A percentile compares a stretch with the other conserved stretches of the same genome.
These are phyloP conservation scores for Vaccinium vitisidaea DNA, from an alignment of 148 eudicot genomes.

Conservation along the genomic window DNA sequence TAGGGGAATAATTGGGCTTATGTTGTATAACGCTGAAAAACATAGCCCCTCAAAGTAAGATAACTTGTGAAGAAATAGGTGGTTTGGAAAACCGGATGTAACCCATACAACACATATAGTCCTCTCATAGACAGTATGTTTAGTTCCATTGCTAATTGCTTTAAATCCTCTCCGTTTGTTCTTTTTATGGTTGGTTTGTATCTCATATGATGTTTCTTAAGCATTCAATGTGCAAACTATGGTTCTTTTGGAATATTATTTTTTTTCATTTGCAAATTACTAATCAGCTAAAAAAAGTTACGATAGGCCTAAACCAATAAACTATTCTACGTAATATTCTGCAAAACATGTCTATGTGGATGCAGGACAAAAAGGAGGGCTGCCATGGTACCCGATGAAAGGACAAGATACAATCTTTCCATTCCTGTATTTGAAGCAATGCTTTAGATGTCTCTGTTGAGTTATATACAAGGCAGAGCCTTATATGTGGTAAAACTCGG, in stretches of 20 bases:
- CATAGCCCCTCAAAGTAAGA: neutral
- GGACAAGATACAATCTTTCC: neutral
- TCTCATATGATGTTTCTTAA: neutral
- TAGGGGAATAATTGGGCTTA: neutral
- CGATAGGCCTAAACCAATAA: neutral
- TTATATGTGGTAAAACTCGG: too few species aligned
- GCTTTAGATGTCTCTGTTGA: neutral
- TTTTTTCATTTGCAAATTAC: neutral
- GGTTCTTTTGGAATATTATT: neutral
- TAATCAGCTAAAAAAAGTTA: neutral
- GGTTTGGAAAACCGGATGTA: neutral
- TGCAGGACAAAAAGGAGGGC: neutral
- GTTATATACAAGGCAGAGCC: neutral
- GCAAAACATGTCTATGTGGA: neutral
- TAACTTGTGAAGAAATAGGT: neutral
- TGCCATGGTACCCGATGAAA: neutral
- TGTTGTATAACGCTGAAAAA: neutral
- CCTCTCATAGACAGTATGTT: neutral
- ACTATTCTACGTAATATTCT: neutral
- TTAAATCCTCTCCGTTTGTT: neutral
- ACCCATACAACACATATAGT: neutral
- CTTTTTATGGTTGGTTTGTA: neutral
- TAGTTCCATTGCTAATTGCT: neutral
- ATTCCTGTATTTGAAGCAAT: neutral
- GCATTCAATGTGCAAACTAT: neutral